Percentiles rank a stretch among this genome's conserved stretches.
phyloP scores from a whole-genome alignment of 345 rosid genomes.

The Microcos paniculata region DNA sequence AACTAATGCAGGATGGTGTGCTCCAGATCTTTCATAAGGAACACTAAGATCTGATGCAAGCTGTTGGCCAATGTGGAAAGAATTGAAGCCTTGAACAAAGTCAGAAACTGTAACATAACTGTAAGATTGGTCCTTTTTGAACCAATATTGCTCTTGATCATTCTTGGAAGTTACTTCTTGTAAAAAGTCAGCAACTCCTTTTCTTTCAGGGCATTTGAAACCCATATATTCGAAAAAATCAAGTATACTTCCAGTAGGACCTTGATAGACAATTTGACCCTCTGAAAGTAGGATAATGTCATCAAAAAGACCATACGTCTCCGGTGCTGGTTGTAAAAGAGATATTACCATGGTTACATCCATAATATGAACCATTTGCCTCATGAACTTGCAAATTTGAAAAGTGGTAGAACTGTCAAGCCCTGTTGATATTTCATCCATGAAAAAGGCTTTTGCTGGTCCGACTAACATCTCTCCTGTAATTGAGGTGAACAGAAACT shows the following conservation, averaged over 20 bases:
- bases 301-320: constrained; percentile 73
- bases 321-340: constrained; percentile 87
- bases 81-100: constrained; percentile 23
- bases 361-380: constrained; percentile 63
- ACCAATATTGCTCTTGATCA: constrained; percentile 37
- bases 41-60: constrained; percentile 19
- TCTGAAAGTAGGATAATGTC: constrained; percentile 70
- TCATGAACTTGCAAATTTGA: constrained; percentile 69
- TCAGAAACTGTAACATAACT: constrained; percentile 29
- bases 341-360: constrained; percentile 70
- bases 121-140: constrained; percentile 26
- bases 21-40: constrained; percentile 22
- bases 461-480: constrained; percentile 96
- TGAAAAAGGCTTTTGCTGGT: constrained; percentile 81
- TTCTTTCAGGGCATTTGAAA: constrained; percentile 19
- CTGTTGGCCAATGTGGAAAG: constrained; percentile 31
- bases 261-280: constrained; percentile 73
- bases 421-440: constrained; percentile 98
- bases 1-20: constrained; percentile 36
- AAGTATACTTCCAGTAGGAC: constrained; percentile 56
- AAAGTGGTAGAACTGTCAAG: constrained; percentile 89
- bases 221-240: constrained; percentile 53
- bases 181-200: constrained; percentile 11
- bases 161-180: constrained; percentile 15
- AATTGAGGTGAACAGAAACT: constrained; percentile 3